Evolutionary conservation across 352 stramenopile species (phyloP), one percentile per base, ranked within the genome.

Genomic region (Pythium monospermum): DNA sequence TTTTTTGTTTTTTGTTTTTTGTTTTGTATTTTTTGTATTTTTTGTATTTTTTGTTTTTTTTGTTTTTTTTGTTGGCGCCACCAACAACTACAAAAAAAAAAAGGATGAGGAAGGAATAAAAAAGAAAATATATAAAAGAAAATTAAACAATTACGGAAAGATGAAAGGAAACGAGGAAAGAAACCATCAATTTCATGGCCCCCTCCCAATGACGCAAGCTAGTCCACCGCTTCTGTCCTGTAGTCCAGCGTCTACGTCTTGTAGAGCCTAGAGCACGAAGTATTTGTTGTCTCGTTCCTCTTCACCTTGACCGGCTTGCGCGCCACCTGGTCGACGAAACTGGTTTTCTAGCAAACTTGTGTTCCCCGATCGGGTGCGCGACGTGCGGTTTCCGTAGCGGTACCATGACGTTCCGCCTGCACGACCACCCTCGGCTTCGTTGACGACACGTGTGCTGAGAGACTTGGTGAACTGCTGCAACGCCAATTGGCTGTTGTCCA

Each of bases 381-480:
- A 90, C n/a, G 74, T 59, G 3, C 80, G 74, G 42, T 87, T 88
- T 27, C 73, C 73, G 50, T 91, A 91, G 55, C 80, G 80, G 49
- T 88, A 88, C 77, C 80, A 88, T 12, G 71, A 82, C 22, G 75
- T 73, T 25, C 67, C 66, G 15, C 61, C 61, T 15, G 65, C 53
- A 26, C 77, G 76, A 2, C 48, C 55, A 3, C 48, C 57, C 15
- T 88, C 76, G 6, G 67, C 60, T 26, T 89, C 76, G 52, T 88
- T 72, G 5, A 76, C 75, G 16, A 89, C 78, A 36, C 81, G 81
- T 15, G 77, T 85, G 59, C 76, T 91, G 39, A 91, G 42, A 31
- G 49, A 86, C 67, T 89, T 87, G 21, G 81, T 91, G 53, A 91
- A 91, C 66, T 91, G 81, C 68, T 91, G 81, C 62, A 91, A 54